These are phyloP conservation scores for Globisporangium emineosum DNA, from an alignment of 352 stramenopile genomes.

Conservation along the genomic window DNA sequence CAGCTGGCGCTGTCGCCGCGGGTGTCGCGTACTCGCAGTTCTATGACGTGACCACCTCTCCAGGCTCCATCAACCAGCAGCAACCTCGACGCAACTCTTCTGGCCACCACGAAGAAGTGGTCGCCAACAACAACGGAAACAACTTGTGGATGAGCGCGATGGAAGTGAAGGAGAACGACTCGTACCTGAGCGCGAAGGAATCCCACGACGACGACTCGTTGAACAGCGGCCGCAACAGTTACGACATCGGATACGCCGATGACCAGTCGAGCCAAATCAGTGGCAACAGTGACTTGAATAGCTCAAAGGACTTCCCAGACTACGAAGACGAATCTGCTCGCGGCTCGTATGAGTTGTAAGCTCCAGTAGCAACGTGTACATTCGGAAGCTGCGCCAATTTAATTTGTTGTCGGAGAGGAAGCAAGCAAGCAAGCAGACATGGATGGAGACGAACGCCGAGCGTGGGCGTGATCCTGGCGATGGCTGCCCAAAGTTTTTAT, in stretches of 20 bases:
- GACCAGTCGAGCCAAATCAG: conserved; percentile 75
- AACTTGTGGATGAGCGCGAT: conserved; percentile 84
- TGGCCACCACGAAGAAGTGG: conserved; percentile 13
- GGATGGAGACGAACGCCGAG: background rate
- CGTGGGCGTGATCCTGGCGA: background rate
- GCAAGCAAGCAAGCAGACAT: background rate
- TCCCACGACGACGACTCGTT: conserved; percentile 34
- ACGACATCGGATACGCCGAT: conserved; percentile 39
- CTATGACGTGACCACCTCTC: conserved; percentile 75
- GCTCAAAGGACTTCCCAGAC: conserved; percentile 66
- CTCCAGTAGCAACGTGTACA: conserved; percentile 2
- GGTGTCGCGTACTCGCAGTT: conserved; percentile 72
- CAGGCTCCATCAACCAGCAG: conserved; percentile 25
- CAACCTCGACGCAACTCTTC: conserved; percentile 22
- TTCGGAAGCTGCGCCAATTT: background rate
- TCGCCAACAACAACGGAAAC: conserved; percentile 31
- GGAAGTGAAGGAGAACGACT: conserved; percentile 79
- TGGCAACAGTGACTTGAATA: conserved; percentile 60
- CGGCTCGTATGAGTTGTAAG: conserved; percentile 79
- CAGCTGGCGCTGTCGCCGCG: conserved; percentile 34
- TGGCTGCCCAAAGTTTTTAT: conserved; percentile 11
- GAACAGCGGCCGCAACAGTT: conserved; percentile 61
- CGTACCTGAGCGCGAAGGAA: conserved; percentile 55
- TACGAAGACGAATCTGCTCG: conserved; percentile 67
- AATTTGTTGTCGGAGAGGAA: conserved; percentile 4